These are phyloP conservation scores for Botryotinia calthae DNA, from an alignment of 2,329 filamentous ascomycete species.

Conservation along the genomic window DNA sequence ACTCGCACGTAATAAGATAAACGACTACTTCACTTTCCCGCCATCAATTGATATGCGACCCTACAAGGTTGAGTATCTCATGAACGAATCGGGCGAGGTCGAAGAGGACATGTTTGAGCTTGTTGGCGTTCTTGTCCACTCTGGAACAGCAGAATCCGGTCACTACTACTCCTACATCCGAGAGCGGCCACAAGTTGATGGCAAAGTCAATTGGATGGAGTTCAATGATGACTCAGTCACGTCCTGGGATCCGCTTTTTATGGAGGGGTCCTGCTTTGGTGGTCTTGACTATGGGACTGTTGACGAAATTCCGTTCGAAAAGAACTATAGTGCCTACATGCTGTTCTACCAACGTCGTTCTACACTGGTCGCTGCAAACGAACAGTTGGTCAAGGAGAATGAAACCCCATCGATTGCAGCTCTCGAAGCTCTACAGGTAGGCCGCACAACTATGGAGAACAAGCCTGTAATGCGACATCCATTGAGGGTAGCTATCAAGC, in stretches of 20 bases:
- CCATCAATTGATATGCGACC: conserved; percentile 78
- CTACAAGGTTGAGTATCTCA: conserved; percentile 85
- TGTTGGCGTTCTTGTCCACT: conserved; percentile 91
- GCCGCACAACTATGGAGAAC: conserved; percentile 26
- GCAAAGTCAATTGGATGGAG: conserved; percentile 69
- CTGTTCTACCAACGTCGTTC: conserved; percentile 88
- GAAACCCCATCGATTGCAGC: background rate
- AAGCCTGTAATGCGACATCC: conserved; percentile 41
- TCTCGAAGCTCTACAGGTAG: background rate
- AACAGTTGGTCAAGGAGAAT: conserved; percentile 40
- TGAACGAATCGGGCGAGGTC: conserved; percentile 53
- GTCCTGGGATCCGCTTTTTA: conserved; percentile 68
- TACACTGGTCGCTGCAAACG: conserved; percentile 55
- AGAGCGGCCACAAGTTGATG: conserved; percentile 60
- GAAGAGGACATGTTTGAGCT: conserved; percentile 82
- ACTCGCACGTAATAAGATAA: conserved; percentile 85
- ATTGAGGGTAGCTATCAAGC: conserved; percentile 47
- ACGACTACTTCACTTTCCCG: conserved; percentile 91
- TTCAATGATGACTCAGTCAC: conserved; percentile 90
- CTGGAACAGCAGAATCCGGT: conserved; percentile 87
- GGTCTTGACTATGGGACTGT: conserved; percentile 56
- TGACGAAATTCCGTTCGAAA: conserved; percentile 55
- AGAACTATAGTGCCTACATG: conserved; percentile 91
- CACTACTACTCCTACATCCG: conserved; percentile 97
- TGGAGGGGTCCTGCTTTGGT: conserved; percentile 79